Evolutionary conservation across 148 eudicot genomes (phyloP), one percentile per base, ranked within the genome.

Genomic region (Rhododendron vialii): DNA sequence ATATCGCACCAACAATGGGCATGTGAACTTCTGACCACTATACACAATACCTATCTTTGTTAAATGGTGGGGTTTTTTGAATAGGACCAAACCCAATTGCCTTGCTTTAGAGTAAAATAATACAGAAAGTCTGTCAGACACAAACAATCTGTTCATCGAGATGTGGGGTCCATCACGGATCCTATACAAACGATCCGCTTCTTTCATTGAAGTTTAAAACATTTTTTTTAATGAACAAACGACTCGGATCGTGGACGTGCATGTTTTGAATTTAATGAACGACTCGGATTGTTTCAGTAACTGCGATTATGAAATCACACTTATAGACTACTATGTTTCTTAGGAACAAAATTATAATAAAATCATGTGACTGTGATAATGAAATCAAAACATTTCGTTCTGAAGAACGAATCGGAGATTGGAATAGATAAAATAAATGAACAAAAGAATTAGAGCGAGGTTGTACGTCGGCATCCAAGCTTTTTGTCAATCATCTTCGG

Each of bases 131-230:
- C 50, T 48, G 50, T 48, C 50, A 5, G 50, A 47, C 50, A 45
- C 6, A 47, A 11, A 9, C 1, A 47, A 1, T 47, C 11, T 9
- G 51, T 10, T 7, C 45, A 41, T 41, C 1, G 45, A 41, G 45
- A 41, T 41, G 7, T 41, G 45, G 45, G 45, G 43, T 0, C 43
- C 43, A 41, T 7, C 43, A 41, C 43, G 7, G 6, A 0, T 41
- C 8, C 7, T 1, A 41, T 0, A 6, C 1, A 5, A 41, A 6
- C 0, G 8, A 41, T 41, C 1, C 0, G 7, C 45, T 7, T 41
- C 45, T 1, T 41, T 41, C 8, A 0, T 41, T 41, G 0, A 6
- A 41, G 43, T 6, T 41, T 5, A 41, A 41, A 41, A 41, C 6
- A 38, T 38, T 38, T 41, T 41, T 2, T 41, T 41, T 6, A 41